Percentiles rank a stretch among this genome's conserved stretches.
phyloP scores from a whole-genome alignment of 2,329 filamentous ascomycete genomes.

The Plectosphaerella cucumerina region DNA sequence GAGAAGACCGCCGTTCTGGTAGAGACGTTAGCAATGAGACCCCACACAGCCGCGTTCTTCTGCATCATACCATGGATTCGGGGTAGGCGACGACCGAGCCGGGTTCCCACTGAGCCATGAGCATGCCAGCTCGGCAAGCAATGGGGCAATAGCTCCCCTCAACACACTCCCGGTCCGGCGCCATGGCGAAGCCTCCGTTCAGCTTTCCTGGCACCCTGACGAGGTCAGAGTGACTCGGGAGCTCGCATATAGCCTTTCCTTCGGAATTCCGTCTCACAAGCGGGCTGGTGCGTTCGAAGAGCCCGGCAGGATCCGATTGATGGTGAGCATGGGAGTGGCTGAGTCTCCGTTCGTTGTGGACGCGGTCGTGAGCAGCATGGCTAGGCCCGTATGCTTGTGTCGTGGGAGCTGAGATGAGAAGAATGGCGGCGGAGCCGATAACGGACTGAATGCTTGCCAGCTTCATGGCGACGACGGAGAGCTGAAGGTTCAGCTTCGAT shows the following conservation, averaged over 20 bases:
- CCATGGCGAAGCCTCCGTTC: constrained; percentile 79
- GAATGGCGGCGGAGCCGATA: constrained; percentile 1
- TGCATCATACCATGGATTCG: constrained; percentile 57
- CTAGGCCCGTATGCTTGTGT: constrained; percentile 29
- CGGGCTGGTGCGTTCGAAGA: constrained; percentile 6
- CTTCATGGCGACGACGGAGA: neutral
- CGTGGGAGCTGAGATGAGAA: constrained; percentile 39
- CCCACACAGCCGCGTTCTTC: constrained; percentile 23
- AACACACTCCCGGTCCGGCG: constrained; percentile 65
- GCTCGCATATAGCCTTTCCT: constrained; percentile 44
- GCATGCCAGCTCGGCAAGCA: constrained; percentile 70
- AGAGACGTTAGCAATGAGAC: neutral
- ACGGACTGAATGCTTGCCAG: neutral
- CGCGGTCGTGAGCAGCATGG: constrained; percentile 33
- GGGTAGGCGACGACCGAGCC: constrained; percentile 65
- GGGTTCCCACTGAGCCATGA: constrained; percentile 77
- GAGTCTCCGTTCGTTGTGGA: constrained; percentile 22
- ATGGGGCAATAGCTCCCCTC: constrained; percentile 70
- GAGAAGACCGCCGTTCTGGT: constrained; percentile 67
- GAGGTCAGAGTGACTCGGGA: constrained; percentile 63
- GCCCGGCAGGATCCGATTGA: constrained; percentile 11
- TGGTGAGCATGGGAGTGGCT: constrained; percentile 29
- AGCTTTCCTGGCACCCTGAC: constrained; percentile 56
- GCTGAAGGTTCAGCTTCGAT: constrained; percentile 1
- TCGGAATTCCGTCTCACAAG: constrained; percentile 23